phyloP scores from a whole-genome alignment of 441 rosid genomes.

The Erodium trifolium region DNA sequence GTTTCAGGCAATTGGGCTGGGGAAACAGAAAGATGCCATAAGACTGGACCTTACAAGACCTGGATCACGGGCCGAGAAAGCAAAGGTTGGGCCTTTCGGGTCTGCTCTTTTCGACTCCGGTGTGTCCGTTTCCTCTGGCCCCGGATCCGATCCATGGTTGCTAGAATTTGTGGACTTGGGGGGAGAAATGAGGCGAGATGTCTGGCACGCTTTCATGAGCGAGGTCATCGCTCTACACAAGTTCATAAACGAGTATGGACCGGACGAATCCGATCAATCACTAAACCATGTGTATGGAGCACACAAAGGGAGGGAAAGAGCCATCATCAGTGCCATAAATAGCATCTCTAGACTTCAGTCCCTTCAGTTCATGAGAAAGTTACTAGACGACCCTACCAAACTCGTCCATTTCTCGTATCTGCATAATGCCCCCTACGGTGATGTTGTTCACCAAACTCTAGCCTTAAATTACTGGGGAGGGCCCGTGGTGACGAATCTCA shows the following conservation, averaged over 20 bases:
- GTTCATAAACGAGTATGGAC: constrained; percentile 68
- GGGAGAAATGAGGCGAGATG: constrained; percentile 87
- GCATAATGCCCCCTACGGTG: constrained; percentile 68
- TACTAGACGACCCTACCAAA: constrained; percentile 82
- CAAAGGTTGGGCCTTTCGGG: constrained; percentile 93
- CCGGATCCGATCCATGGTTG: constrained; percentile 65
- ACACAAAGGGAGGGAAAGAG: constrained; percentile 73
- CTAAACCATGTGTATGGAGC: constrained; percentile 64
- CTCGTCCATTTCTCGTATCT: constrained; percentile 80
- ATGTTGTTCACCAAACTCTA: constrained; percentile 68
- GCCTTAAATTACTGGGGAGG: constrained; percentile 92
- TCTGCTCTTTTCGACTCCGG: constrained; percentile 79
- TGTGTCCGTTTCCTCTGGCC: constrained; percentile 60
- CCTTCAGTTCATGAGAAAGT: constrained; percentile 69
- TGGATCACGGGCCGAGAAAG: constrained; percentile 52
- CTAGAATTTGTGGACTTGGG: constrained; percentile 97
- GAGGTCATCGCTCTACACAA: constrained; percentile 79
- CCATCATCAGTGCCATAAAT: constrained; percentile 50
- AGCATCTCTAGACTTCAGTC: constrained; percentile 84
- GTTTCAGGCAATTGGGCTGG: constrained; percentile 56
- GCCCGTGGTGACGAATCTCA: constrained; percentile 47
- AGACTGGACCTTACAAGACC: constrained; percentile 63
- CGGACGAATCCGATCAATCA: constrained; percentile 50
- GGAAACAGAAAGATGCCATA: constrained; percentile 43
- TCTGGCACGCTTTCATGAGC: constrained; percentile 77